These are phyloP conservation scores for Saccharomycopsis fibuligera DNA, from an alignment of 805 yeast genomes.

Conservation along the genomic window DNA sequence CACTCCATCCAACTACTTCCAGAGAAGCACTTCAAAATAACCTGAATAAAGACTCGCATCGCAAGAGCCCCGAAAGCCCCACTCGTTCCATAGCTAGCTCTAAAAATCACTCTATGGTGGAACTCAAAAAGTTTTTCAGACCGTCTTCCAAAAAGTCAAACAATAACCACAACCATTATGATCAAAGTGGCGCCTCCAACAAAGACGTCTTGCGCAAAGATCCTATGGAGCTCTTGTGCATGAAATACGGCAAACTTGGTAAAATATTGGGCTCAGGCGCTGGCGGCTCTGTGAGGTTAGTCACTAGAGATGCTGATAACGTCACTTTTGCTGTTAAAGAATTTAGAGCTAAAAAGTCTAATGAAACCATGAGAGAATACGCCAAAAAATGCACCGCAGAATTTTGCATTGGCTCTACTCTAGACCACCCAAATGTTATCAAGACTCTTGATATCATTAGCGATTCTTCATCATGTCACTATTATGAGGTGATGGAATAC, in stretches of 20 bases:
- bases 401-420: conserved; percentile 76
- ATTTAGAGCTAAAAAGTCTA: conserved; percentile 64
- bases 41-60: not conserved
- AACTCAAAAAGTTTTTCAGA: conserved; percentile 9
- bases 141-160: not conserved
- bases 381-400: conserved; percentile 88
- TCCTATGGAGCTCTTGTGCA: conserved; percentile 43
- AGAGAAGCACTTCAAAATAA: not conserved
- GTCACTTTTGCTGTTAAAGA: conserved; percentile 79
- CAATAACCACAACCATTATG: too few species aligned
- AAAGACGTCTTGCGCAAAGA: not conserved
- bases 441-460: conserved; percentile 67
- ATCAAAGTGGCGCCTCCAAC: not conserved
- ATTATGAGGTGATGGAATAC: conserved; percentile 79
- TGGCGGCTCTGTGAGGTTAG: conserved; percentile 76
- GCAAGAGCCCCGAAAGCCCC: too few species aligned
- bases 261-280: conserved; percentile 80
- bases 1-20: not conserved
- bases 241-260: conserved; percentile 68
- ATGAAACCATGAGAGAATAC: conserved; percentile 67
- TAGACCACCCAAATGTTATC: conserved; percentile 76
- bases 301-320: conserved; percentile 62
- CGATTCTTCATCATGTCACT: conserved; percentile 57
- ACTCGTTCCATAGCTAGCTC: not conserved
- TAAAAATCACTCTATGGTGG: conserved; percentile 6